phyloP scores from a whole-genome alignment of 2,329 filamentous ascomycete species.

The Fusarium odoratissimum region DNA sequence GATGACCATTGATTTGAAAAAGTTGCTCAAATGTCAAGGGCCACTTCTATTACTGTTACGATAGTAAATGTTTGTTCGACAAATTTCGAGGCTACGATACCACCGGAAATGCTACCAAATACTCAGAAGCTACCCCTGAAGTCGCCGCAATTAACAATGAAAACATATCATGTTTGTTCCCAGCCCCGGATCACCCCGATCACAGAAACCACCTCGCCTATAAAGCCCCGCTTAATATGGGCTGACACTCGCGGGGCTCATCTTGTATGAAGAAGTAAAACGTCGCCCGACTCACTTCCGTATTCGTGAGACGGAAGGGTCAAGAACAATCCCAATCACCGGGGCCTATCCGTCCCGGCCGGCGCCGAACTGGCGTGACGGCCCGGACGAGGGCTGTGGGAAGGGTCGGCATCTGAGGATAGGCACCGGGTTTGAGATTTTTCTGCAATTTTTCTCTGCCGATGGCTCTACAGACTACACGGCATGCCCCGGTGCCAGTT shows the following conservation, averaged over 20 bases:
- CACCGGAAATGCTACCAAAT: conserved; percentile 3
- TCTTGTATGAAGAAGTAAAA: conserved; percentile 1
- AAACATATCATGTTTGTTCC: conserved; percentile 26
- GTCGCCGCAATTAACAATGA: neutral
- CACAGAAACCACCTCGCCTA: conserved; percentile 29
- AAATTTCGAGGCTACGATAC: neutral
- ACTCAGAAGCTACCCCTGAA: conserved; percentile 6
- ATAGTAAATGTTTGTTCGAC: neutral
- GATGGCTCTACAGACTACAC: neutral
- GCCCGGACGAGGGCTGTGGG: conserved; percentile 19
- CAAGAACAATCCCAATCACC: conserved; percentile 1
- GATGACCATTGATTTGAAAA: neutral
- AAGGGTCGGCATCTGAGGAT: neutral
- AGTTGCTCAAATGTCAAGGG: neutral
- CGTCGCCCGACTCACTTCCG: conserved; percentile 31
- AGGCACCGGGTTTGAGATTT: neutral
- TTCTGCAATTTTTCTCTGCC: neutral
- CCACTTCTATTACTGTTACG: too few relatives aligned
- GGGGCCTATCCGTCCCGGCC: conserved; percentile 22
- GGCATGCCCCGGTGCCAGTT: neutral
- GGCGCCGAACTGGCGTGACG: conserved; percentile 15
- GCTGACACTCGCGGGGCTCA: conserved; percentile 37
- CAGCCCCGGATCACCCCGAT: conserved; percentile 43
- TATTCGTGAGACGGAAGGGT: conserved; percentile 37
- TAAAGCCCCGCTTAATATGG: conserved; percentile 42